Evolutionary conservation across 306 rosid species (phyloP).

Genomic region (Datisca glomerata): DNA sequence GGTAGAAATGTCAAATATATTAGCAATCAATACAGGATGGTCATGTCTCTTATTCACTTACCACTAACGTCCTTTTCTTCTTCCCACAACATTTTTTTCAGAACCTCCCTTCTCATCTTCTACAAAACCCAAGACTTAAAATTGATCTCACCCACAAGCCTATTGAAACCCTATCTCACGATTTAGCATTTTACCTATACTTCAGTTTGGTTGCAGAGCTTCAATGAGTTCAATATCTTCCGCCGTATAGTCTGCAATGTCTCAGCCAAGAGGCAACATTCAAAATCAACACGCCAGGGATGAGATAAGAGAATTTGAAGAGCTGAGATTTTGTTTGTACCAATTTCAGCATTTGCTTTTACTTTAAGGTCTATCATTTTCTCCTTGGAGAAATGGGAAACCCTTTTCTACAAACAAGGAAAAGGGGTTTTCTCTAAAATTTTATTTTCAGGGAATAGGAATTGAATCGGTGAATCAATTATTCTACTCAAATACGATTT

Average conservation of each 20-base stretch:
- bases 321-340: constrained; percentile 22
- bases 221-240: constrained; percentile 18
- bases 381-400: constrained; percentile 19
- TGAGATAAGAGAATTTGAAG: constrained; percentile 27
- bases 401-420: not conserved
- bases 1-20: too few relatives aligned
- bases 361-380: constrained; percentile 20
- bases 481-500: constrained; percentile 1
- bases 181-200: too few relatives aligned
- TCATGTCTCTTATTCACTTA: too few relatives aligned
- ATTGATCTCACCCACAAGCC: too few relatives aligned
- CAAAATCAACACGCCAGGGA: constrained; percentile 33
- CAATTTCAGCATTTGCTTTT: constrained; percentile 23
- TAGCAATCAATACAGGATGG: too few relatives aligned
- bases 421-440: not conserved
- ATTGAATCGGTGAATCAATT: constrained; percentile 1
- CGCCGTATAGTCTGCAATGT: constrained; percentile 23
- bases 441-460: not conserved
- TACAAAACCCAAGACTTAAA: too few relatives aligned
- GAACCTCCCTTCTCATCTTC: too few relatives aligned
- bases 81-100: too few relatives aligned
- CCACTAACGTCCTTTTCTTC: too few relatives aligned
- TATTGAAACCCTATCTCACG: too few relatives aligned
- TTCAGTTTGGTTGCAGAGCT: too few relatives aligned
- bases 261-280: constrained; percentile 19